phyloP scores from a whole-genome alignment of 1,284 basidiomycete genomes.

The Omphalotus olearius region DNA sequence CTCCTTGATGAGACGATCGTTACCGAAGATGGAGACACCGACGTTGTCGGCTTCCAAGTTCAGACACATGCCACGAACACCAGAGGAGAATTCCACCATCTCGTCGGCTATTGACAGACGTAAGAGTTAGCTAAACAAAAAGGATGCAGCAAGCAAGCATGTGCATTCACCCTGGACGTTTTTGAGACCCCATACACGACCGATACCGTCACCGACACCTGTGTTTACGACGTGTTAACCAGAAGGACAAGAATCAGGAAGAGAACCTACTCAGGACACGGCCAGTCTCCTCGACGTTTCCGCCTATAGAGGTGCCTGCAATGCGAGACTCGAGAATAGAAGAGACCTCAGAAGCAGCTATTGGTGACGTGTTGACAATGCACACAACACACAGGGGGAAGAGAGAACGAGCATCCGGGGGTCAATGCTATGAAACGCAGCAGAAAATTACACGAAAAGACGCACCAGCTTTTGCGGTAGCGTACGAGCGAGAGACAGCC shows the following conservation, averaged over 20 bases:
- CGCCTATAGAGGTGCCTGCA: constrained; percentile 84
- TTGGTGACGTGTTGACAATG: constrained; percentile 36
- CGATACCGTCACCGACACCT: constrained; percentile 99
- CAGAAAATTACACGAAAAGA: no score
- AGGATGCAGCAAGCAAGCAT: background rate
- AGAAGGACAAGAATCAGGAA: constrained; percentile 4
- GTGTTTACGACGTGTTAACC: constrained; percentile 18
- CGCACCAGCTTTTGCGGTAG: constrained; percentile 93
- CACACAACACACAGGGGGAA: no score
- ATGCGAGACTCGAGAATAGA: constrained; percentile 99
- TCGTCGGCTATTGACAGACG: constrained; percentile 72
- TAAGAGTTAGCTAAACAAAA: constrained; percentile 3
- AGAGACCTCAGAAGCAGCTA: constrained; percentile 98
- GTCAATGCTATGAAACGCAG: no score
- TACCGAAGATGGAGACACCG: constrained; percentile 99
- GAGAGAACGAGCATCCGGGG: no score
- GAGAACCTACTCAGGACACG: constrained; percentile 87
- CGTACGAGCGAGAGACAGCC: constrained; percentile 76
- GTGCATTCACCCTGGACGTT: constrained; percentile 77
- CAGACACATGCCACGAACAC: constrained; percentile 97
- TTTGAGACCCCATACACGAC: constrained; percentile 93
- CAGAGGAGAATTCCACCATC: constrained; percentile 99
- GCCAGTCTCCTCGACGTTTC: constrained; percentile 98
- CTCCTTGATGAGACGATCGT: constrained; percentile 99
- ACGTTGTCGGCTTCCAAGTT: constrained; percentile 99